Evolutionary conservation across 441 rosid species (phyloP), one percentile per base, ranked within the genome.

Genomic region (Breynia disticha): DNA sequence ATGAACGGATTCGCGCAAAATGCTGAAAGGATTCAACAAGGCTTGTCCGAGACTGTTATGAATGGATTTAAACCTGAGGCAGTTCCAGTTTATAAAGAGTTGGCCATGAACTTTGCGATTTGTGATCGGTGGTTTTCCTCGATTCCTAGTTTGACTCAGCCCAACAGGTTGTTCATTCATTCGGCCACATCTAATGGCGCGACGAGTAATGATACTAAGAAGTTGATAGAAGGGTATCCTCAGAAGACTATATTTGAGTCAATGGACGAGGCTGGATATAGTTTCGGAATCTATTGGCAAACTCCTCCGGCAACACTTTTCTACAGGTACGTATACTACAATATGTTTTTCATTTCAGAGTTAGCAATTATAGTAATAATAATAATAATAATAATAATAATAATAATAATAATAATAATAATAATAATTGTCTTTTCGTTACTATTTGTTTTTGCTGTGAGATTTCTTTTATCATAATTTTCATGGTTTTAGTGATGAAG

Each of bases 1-100:
- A 90, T 90, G 97, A 77, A 84, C 20, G 97, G 97, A 22, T 90
- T 90, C 28, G 95, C 80, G 16, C 96, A 90, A 56, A 82, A 82
- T 53, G 95, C 96, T 54, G 87, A 86, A 72, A 51, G 80, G 3
- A 70, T 56, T 57, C 44, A 74, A 89, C 5, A 70, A 68, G 89
- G 83, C 85, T 4, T 84, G 90, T 75, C 91, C 0, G 50, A 54
- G 43, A 72, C 66, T 60, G 96, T 90, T 19, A 90, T 90, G 97
- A 87, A 78, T 48, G 97, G 95, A 0, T 90, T 90, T 52, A 43
- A 66, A 19, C 96, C 96, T 2, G 82, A 80, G 13, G 63, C 20
- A 77, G 83, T 87, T 16, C 62, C 86, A 54, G 95, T 87, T n/a
- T 87, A 84, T 62, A 63, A 76, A 59, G 16, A 87, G 46, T 83